A percentile compares a stretch with the other conserved stretches of the same genome.
Conservation (phyloP, 2,329 filamentous ascomycete species). For the Colletotrichum sp. region DNA sequence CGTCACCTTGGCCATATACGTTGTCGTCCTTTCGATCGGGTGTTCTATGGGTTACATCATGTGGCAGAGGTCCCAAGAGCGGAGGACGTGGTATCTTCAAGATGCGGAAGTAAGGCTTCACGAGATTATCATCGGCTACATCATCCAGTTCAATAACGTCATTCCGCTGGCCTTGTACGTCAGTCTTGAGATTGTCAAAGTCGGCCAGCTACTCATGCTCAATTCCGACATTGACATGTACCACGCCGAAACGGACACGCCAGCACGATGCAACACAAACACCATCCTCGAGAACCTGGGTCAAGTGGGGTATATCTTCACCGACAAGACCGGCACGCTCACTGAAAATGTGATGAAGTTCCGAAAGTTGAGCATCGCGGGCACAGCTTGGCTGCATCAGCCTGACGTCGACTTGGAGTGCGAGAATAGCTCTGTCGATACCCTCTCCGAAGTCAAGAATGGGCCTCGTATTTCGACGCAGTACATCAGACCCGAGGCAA, state of each 20-base stretch:
- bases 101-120: conserved; percentile 75
- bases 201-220: conserved; percentile 78
- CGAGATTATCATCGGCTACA: conserved; percentile 85
- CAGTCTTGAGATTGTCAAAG: conserved; percentile 85
- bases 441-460: not conserved
- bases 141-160: conserved; percentile 97
- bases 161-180: conserved; percentile 92
- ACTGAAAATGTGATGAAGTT: conserved; percentile 98
- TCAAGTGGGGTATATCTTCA: conserved; percentile 89
- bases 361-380: conserved; percentile 87
- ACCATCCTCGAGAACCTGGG: conserved; percentile 95
- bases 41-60: conserved; percentile 82
- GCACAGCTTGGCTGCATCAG: conserved; percentile 88
- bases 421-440: conserved; percentile 13
- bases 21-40: conserved; percentile 78
- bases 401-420: conserved; percentile 62
- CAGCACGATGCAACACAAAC: conserved; percentile 88
- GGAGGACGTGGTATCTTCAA: conserved; percentile 76
- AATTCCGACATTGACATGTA: conserved; percentile 91
- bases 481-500: not conserved
- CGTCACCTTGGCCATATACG: conserved; percentile 79
- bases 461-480: not conserved
- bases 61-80: conserved; percentile 74
- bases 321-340: conserved; percentile 92
- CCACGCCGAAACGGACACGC: conserved; percentile 81